Evolutionary conservation across 208 protist species (phyloP).

Genomic region (Wallacemonas rigidus): DNA sequence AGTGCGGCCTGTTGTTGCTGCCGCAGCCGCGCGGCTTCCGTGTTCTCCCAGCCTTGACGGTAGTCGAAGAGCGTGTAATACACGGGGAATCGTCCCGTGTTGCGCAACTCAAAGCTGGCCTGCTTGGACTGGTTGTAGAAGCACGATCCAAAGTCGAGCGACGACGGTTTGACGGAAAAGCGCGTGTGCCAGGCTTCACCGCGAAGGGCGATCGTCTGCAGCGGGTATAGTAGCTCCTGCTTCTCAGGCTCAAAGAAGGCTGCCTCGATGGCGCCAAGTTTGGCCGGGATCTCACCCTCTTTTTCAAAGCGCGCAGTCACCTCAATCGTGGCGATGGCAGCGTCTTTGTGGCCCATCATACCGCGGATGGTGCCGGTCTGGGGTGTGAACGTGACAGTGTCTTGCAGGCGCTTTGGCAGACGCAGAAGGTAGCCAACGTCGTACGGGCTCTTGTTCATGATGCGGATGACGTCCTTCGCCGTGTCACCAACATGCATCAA

Average conservation of each 20-base stretch:
- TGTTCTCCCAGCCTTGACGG: slow-evolving; percentile 41
- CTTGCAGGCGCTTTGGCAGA: slow-evolving; percentile 72
- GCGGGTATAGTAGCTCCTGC: slow-evolving; percentile 84
- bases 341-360: slow-evolving; percentile 86
- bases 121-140: slow-evolving; percentile 81
- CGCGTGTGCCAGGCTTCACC: slow-evolving; percentile 91
- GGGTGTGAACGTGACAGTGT: slow-evolving; percentile 59
- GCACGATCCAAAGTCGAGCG: slow-evolving; percentile 96
- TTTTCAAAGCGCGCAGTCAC: slow-evolving; percentile 71
- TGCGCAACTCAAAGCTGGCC: slow-evolving; percentile 87
- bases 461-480: slow-evolving; percentile 61
- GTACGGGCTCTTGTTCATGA: slow-evolving; percentile 95
- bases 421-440: slow-evolving; percentile 90
- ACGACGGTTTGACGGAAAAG: slow-evolving; percentile 89
- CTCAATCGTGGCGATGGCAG: slow-evolving; percentile 79
- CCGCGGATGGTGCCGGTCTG: slow-evolving; percentile 74
- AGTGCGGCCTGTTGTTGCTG: not conserved
- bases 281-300: slow-evolving; percentile 79
- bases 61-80: slow-evolving; percentile 82
- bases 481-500: slow-evolving; percentile 90
- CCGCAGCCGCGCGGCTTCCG: slow-evolving; percentile 7
- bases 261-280: slow-evolving; percentile 79
- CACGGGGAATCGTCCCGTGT: slow-evolving; percentile 88
- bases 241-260: slow-evolving; percentile 80
- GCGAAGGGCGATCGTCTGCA: slow-evolving; percentile 76